Evolutionary conservation across 164 flowering plant species (phyloP).

Genomic region (Piper betle): DNA sequence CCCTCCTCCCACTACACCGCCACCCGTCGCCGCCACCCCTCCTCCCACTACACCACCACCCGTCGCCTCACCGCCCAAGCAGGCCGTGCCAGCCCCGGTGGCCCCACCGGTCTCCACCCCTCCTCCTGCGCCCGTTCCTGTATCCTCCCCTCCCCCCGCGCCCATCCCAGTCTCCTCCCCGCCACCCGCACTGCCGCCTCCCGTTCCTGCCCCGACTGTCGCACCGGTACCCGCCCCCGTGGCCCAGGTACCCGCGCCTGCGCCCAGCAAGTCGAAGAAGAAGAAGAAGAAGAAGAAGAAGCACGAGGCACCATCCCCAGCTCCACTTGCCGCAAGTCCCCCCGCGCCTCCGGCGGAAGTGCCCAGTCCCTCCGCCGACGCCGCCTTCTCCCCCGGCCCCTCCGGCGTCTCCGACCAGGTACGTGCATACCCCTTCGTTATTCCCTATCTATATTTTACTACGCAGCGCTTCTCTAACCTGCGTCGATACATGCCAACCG

Average conservation of each 20-base stretch:
- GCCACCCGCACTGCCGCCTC: conserved; percentile 16
- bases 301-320: conserved; percentile 21
- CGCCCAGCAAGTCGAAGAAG: conserved; percentile 21
- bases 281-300: conserved; percentile 13
- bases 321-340: conserved; percentile 13
- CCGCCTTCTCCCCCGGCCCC: conserved; percentile 17
- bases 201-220: conserved; percentile 12
- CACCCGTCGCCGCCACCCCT: too few species aligned
- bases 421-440: conserved; percentile 3
- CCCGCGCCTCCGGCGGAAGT: conserved; percentile 27
- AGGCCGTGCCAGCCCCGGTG: neutral
- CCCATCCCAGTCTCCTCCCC: too few species aligned
- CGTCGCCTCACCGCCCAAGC: neutral
- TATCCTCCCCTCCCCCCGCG: conserved; percentile 9
- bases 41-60: conserved; percentile 2
- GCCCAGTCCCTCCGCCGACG: conserved; percentile 21
- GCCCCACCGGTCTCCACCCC: conserved; percentile 10
- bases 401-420: conserved; percentile 18
- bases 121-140: conserved; percentile 18
- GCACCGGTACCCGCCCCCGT: conserved; percentile 17
- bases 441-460: neutral
- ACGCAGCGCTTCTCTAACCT: neutral
- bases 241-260: conserved; percentile 9
- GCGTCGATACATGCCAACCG: neutral
- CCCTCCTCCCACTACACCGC: too few species aligned